Evolutionary conservation across 2,329 filamentous ascomycete genomes (phyloP).

Genomic region (Diplodia seriata): DNA sequence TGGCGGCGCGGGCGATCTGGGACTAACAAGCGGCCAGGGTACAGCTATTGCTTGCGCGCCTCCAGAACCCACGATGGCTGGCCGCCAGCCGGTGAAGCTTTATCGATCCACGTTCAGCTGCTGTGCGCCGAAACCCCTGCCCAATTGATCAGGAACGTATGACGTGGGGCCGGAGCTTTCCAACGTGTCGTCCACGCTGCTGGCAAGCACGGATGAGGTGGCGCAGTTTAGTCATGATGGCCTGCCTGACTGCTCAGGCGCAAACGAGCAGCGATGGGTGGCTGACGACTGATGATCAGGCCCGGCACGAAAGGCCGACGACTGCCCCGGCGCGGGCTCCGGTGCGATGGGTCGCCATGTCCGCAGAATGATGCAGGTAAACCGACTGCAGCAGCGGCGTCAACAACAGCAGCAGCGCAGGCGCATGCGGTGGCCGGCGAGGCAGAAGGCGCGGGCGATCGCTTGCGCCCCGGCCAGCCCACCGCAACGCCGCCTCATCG

Average conservation of each 20-base stretch:
- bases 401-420: neutral
- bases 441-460: constrained; percentile 11
- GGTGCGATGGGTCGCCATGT: neutral
- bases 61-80: neutral
- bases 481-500: constrained; percentile 6
- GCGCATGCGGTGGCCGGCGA: constrained; percentile 10
- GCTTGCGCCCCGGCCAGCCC: constrained; percentile 7
- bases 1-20: constrained; percentile 14
- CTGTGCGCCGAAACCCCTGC: neutral
- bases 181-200: constrained; percentile 1
- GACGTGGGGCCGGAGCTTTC: neutral
- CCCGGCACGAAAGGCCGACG: neutral
- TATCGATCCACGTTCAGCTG: constrained; percentile 3
- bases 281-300: too few species aligned
- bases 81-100: neutral
- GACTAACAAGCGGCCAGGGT: neutral
- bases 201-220: neutral
- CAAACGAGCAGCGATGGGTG: neutral
- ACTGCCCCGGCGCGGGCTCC: neutral
- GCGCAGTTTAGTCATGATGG: constrained; percentile 6
- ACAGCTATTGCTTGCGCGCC: neutral
- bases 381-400: neutral
- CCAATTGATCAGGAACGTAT: neutral
- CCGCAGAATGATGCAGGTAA: neutral
- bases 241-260: neutral